Evolutionary conservation across 495 filamentous ascomycete species (phyloP), one percentile per base, ranked within the genome.

Genomic region (Rhypophila decipiens): DNA sequence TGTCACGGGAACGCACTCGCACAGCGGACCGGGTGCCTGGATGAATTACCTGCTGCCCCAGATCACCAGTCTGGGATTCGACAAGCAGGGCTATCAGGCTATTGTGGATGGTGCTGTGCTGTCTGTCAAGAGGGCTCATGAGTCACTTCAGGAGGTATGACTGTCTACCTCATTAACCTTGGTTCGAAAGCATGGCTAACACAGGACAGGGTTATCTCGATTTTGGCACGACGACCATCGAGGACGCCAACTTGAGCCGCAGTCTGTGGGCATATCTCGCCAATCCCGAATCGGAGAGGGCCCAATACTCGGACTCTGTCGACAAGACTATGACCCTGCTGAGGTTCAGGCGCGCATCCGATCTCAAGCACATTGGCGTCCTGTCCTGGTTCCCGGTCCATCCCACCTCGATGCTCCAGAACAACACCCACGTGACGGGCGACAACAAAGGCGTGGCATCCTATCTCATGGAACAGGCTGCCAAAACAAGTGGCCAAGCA

Each of bases 361-460:
- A 79, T 48, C 50, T 66, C 46, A 85, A 85, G 69, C 83, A 82
- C 47, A 79, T 85, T 17, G 91, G 87, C 33, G 72, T 95, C 4
- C 61, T 98, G 39, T 90, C 85, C 22, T 98, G 90, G 87, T 95
- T 88, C 59, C 80, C 90, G 24, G 89, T 95, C 7, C 91, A 98
- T 60, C 89, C 89, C 27, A 98, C 93, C 0, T 91, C 87, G 10
- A 77, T 96, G 70, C 84, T 88, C 18, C 85, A 85, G 44, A 96
- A 98, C 64, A 96, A 95, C 65, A 96, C 89, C 2, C 77, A 96
- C 20, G 82, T 94, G 22, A 82, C 85, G n/a, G 93, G 87, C 13
- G 93, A 98, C 63, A 98, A 98, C 72, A 98, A 98, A 67, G 91
- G 91, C 3, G 83, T 95, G 2, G 87, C 89, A 10, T 86, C 88